phyloP scores from a whole-genome alignment of 2,329 filamentous ascomycete species.

The Colletotrichum sp. region DNA sequence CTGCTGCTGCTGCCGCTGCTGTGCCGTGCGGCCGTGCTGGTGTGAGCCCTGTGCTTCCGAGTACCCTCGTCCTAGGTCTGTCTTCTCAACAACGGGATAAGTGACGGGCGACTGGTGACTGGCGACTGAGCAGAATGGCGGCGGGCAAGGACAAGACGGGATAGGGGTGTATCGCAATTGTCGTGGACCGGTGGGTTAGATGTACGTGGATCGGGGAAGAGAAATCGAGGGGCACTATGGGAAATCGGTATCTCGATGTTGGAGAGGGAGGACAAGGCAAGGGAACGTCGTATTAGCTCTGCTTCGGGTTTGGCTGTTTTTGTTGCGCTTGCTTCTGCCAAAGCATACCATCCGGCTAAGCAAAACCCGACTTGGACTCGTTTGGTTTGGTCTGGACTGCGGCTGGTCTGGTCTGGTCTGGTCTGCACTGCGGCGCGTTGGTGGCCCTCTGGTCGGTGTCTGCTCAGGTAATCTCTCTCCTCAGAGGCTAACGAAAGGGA shows the following conservation, averaged over 20 bases:
- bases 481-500: background rate
- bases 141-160: background rate
- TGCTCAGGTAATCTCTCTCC: background rate
- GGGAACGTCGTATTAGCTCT: background rate
- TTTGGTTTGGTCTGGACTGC: background rate
- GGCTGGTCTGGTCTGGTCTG: background rate
- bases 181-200: background rate
- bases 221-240: constrained; percentile 15
- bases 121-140: background rate
- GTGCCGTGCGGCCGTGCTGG: background rate
- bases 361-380: background rate
- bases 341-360: background rate
- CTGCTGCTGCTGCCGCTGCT: background rate
- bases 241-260: constrained; percentile 20
- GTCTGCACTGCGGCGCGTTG: background rate
- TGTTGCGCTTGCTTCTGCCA: background rate
- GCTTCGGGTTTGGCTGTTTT: background rate
- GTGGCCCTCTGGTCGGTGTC: background rate
- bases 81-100: background rate
- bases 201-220: constrained; percentile 1
- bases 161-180: background rate
- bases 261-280: background rate
- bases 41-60: background rate
- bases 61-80: background rate
- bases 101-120: background rate